Percentiles rank a stretch among this genome's conserved stretches.
phyloP scores from a whole-genome alignment of 768 basidiomycete species.

The Boletus reticuloceps region DNA sequence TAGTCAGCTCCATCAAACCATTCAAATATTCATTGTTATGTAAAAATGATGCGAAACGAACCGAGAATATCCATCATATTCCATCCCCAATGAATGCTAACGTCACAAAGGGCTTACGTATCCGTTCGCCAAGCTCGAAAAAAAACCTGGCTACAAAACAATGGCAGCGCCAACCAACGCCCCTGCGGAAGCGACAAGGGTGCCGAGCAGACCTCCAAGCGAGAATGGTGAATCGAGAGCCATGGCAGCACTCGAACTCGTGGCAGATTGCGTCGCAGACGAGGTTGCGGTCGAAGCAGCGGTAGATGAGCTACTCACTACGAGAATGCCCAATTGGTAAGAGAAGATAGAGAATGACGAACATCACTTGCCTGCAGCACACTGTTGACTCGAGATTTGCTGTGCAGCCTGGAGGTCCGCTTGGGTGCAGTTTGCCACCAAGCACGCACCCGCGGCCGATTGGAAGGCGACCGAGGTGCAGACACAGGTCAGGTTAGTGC shows the following conservation, averaged over 20 bases:
- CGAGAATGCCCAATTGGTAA: background rate
- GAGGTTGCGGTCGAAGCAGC: background rate
- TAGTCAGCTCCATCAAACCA: too few species aligned
- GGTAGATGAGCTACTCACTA: background rate
- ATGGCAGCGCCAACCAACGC: slow-evolving; percentile 25
- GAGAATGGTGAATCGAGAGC: slow-evolving; percentile 15
- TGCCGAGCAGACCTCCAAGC: slow-evolving; percentile 15
- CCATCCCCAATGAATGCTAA: background rate
- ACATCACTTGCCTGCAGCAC: slow-evolving; percentile 22
- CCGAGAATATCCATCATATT: too few species aligned
- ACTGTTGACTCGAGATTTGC: slow-evolving; percentile 32
- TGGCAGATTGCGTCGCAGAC: background rate
- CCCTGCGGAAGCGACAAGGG: slow-evolving; percentile 26
- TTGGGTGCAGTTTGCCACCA: slow-evolving; percentile 33
- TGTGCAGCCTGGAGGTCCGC: slow-evolving; percentile 31
- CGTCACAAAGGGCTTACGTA: background rate
- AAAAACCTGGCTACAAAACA: slow-evolving; percentile 14
- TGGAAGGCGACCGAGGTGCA: slow-evolving; percentile 42
- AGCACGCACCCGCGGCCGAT: slow-evolving; percentile 29
- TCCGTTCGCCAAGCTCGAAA: background rate
- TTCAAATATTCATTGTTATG: background rate
- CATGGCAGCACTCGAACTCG: slow-evolving; percentile 16
- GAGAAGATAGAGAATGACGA: too few species aligned
- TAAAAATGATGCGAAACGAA: too few species aligned
- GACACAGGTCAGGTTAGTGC: slow-evolving; percentile 39